Base-by-base conservation (phyloP, 331 rosid genomes). In the Malus hybrid region DNA sequence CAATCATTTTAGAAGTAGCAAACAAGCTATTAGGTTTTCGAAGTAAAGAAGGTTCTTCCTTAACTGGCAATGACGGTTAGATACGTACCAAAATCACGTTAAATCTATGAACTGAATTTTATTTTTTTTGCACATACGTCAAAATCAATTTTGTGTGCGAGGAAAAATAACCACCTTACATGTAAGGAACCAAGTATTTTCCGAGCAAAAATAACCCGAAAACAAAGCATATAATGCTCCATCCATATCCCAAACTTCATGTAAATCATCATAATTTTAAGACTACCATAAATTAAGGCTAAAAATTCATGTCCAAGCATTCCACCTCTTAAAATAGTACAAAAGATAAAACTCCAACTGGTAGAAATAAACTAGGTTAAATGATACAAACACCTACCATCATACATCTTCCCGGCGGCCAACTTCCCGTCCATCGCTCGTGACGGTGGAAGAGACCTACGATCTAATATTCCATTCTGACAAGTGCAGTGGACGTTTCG, bases 391-490 rank as follows among this genome's bases (percentile, higher is more conserved):
- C 71, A 68, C 78, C 81, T 52, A 78, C 71, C 71, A 12, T 20
- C 73, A 32, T 66, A 34, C 73, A 34, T 66, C 50, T 74, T 46
- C 70, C 27, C 28, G 60, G 48, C 18, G 63, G 50, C 19, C 50
- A 50, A 39, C 64, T 83, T 61, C 75, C 69, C 82, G 48, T 57
- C 46, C 46, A 39, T 9, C 46, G 0, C 46, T 4, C 8, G 62
- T 31, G 32, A 32, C 15, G 24, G 56, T 71, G 19, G 39, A 10
- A 59, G 22, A 57, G 46, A 73, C 73, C 80, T 78, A 73, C 22
- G 28, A 36, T 77, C 88, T 86, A 94, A 76, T 88, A 88, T 71
- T 89, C 95, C 86, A 88, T 85, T 73, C 78, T 86, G 76, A 86
- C 93, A 13, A 76, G 82, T 7, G 88, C 83, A 70, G 73, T 82